Evolutionary conservation across 768 basidiomycete genomes (phyloP).

Genomic region (Tubosaeta brunneosetosa): DNA sequence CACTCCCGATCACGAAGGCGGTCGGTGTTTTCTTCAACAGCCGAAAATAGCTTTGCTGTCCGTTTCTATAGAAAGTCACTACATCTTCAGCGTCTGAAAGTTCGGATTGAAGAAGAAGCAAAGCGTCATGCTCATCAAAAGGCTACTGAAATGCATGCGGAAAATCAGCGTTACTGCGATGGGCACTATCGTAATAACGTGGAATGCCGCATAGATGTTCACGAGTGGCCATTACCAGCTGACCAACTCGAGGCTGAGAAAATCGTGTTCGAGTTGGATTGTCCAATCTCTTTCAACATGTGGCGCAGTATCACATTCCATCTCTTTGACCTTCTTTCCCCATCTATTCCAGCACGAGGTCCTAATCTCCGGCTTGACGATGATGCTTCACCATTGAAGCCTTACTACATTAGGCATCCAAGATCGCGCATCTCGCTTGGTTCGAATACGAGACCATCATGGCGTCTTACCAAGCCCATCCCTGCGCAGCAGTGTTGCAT

Average conservation of each 20-base stretch:
- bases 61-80: constrained; percentile 28
- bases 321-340: too few species aligned
- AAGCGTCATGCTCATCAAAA: constrained; percentile 4
- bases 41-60: constrained; percentile 28
- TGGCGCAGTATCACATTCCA: constrained; percentile 5
- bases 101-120: constrained; percentile 30
- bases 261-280: background rate
- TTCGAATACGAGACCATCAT: constrained; percentile 32
- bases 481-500: too few species aligned
- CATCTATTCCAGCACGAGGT: background rate
- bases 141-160: too few species aligned
- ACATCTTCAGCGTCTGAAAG: constrained; percentile 18
- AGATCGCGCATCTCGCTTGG: constrained; percentile 32
- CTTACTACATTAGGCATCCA: constrained; percentile 1
- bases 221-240: constrained; percentile 45
- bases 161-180: too few species aligned
- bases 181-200: too few species aligned
- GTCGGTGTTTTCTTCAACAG: constrained; percentile 36
- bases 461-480: too few species aligned
- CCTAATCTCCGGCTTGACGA: background rate
- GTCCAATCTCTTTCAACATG: background rate
- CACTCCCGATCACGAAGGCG: constrained; percentile 11
- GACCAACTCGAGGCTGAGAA: background rate
- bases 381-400: background rate
- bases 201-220: too few species aligned